Evolutionary conservation across 805 yeast species (phyloP), one percentile per base, ranked within the genome.

Genomic region (Candida ortonii): DNA sequence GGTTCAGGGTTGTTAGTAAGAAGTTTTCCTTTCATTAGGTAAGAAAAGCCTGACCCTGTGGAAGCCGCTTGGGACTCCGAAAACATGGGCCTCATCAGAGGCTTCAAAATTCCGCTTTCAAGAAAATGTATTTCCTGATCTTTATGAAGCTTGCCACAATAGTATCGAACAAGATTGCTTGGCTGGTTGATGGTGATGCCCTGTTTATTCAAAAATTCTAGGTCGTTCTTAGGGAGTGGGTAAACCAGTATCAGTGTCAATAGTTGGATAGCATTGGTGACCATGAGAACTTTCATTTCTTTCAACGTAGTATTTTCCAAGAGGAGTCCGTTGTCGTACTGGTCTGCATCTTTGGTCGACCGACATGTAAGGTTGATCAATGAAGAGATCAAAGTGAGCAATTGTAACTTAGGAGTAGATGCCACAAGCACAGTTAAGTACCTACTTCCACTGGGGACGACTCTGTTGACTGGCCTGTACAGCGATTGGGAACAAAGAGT

Each of bases 281-380:
- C 74, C 47, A 76, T 61, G 10, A 67, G 47, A 26, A 64, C 55
- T 41, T 85, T 62, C 39, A 70, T 43, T 27, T 71, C 68, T 7
- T 64, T 51, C n/a, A 62, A 52, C 1, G 30, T 18, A 5, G 47
- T 47, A 17, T 53, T 46, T 16, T 47, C 49, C 36, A 61, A 58
- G 2, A 54, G 57, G n/a, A 75, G 45, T 2, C 75, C 78, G 29
- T 67, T 71, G n/a, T 71, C 72, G 6, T 57, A 62, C 0, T 59
- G 43, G 20, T 55, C 52, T 7, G 64, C 45, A 12, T 41, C 36
- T 15, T 42, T 44, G 26, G 76, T 68, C 11, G 77, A 64, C 20
- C 85, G 64, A 44, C 84, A 74, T 1, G 71, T 61, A 5, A 74
- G 53, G 55, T 89, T 90, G 8, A 85, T 50, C 12, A 87, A 61